These are phyloP conservation scores for Samsoniella hepiali DNA, from an alignment of 2,329 filamentous ascomycete species.

Conservation along the genomic window DNA sequence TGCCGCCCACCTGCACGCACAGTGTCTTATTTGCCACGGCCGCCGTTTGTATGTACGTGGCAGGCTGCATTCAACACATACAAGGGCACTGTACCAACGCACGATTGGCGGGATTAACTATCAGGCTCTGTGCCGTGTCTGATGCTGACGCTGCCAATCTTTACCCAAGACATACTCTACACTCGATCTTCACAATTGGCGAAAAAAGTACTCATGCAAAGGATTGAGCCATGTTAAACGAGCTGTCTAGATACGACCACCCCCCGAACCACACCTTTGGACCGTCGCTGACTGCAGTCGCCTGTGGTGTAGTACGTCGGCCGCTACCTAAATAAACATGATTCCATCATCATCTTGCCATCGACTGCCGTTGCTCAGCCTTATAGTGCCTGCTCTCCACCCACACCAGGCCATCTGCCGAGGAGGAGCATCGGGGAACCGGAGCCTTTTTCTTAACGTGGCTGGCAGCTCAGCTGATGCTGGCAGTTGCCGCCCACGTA, in stretches of 20 bases:
- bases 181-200: neutral
- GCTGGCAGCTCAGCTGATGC: constrained; percentile 19
- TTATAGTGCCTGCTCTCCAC: neutral
- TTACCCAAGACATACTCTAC: neutral
- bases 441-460: neutral
- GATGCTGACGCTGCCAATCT: neutral
- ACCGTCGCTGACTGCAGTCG: neutral
- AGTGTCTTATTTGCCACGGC: neutral
- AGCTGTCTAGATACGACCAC: neutral
- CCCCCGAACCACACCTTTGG: neutral
- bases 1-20: neutral
- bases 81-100: neutral
- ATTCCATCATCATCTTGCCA: neutral
- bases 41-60: neutral
- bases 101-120: neutral
- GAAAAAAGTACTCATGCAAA: neutral
- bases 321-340: neutral
- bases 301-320: neutral
- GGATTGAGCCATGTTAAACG: neutral
- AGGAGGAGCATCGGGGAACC: neutral
- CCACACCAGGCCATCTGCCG: too few relatives aligned
- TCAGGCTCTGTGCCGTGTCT: neutral
- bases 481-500: constrained; percentile 14
- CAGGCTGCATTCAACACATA: too few relatives aligned
- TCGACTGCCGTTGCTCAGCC: neutral